Percentiles rank a stretch among this genome's conserved stretches.
These are phyloP conservation scores for Pisolithus albus DNA, from an alignment of 768 basidiomycete genomes.

Conservation along the genomic window DNA sequence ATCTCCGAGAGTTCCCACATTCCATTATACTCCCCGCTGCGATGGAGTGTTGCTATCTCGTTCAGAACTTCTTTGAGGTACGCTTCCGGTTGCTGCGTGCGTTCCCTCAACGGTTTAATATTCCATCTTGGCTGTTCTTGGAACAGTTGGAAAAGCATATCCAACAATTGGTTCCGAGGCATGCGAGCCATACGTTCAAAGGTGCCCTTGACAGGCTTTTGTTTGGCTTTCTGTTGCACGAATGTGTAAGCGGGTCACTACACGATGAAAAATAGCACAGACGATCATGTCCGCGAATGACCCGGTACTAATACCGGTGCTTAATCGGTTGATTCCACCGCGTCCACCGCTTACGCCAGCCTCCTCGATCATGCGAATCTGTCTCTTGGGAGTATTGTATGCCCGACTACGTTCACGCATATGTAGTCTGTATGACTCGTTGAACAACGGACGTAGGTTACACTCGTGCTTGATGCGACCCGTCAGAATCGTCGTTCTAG, in stretches of 20 bases:
- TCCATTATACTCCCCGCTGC: conserved; percentile 75
- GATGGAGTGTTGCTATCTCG: conserved; percentile 71
- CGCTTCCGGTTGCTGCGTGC: conserved; percentile 78
- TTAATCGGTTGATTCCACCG: conserved; percentile 71
- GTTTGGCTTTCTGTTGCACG: conserved; percentile 48
- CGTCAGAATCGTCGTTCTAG: conserved; percentile 71
- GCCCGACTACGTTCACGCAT: conserved; percentile 61
- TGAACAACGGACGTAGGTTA: conserved; percentile 62
- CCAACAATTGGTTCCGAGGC: conserved; percentile 81
- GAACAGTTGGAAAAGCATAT: conserved; percentile 75
- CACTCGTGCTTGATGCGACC: conserved; percentile 80
- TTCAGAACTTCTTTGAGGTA: conserved; percentile 80
- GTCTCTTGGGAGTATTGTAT: conserved; percentile 59
- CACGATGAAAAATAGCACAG: conserved; percentile 23
- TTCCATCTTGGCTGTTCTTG: conserved; percentile 76
- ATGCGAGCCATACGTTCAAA: conserved; percentile 92
- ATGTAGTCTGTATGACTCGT: conserved; percentile 60
- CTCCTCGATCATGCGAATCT: conserved; percentile 71
- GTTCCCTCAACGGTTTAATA: conserved; percentile 68
- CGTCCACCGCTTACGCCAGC: conserved; percentile 60
- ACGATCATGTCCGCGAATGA: conserved; percentile 66
- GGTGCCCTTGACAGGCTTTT: conserved; percentile 57
- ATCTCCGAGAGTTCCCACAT: conserved; percentile 74
- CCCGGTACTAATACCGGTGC: conserved; percentile 58
- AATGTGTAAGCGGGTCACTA: conserved; percentile 3